Evolutionary conservation across 192 early-diverging fungal genomes (phyloP), one percentile per base, ranked within the genome.

Genomic region (Backusella liffmaniae): DNA sequence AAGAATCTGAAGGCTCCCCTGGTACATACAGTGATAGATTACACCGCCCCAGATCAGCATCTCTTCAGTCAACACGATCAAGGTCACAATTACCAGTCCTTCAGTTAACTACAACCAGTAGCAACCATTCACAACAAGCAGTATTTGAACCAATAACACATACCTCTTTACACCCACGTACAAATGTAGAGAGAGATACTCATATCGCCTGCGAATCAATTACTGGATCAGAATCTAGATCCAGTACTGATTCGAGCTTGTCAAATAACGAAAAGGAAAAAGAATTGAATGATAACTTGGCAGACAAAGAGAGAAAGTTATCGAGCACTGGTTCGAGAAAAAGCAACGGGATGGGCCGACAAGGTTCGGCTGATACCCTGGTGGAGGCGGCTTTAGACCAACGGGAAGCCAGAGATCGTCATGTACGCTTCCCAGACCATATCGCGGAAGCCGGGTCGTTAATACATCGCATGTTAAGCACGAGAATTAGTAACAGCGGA

Each of bases 391-490:
- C 76, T 26, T 35, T 81, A 12, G 76, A 77, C 12, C 73, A 81
- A 16, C 67, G 56, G 5, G 76, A 77, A 16, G 76, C 72, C 0
- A 72, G 67, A 18, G 80, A 81, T 34, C 72, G 80, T 16, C 80
- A 81, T 77, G 73, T 65, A 36, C 21, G 73, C 4, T 81, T 77
- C 70, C 76, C 44, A 66, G 73, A 81, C 49, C 80, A 77, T 72
- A 37, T 81, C 1, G 76, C 76, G 26, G 76, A 81, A 75, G 77
- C 80, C 2, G 76, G 76, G 4, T 73, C 80, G 23, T 39, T 81
- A 35, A 76, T 81, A 5, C 59, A 81, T 15, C 76, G 73, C 21
- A 75, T 81, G 73, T 42, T 81, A 29, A 73, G 73, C 42, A 30
- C 39, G 42, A 32, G 41, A 9, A 74, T 29, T 41, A 23, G 7